Evolutionary conservation across 352 stramenopile genomes (phyloP).

Genomic region (Labyrinthula sp.): DNA sequence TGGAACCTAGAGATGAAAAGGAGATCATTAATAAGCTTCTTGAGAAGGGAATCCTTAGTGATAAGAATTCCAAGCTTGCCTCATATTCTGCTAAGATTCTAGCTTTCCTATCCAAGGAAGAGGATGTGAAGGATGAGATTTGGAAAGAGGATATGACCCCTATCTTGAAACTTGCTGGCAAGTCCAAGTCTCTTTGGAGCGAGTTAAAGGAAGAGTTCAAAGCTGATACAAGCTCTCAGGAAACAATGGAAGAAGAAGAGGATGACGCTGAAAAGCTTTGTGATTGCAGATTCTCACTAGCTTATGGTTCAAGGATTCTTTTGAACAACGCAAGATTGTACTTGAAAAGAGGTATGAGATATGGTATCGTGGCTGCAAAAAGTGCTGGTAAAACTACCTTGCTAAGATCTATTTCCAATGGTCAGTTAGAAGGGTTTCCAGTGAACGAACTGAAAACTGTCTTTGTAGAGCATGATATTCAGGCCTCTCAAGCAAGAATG

Average conservation of each 20-base stretch:
- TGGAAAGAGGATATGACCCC: slow-evolving; percentile 61
- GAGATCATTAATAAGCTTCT: slow-evolving; percentile 42
- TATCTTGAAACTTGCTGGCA: slow-evolving; percentile 37
- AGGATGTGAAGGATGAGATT: slow-evolving; percentile 47
- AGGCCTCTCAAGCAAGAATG: slow-evolving; percentile 56
- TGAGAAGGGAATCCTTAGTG: slow-evolving; percentile 18
- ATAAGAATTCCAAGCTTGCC: slow-evolving; percentile 14
- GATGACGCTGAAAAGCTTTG: slow-evolving; percentile 87
- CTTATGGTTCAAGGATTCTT: slow-evolving; percentile 59
- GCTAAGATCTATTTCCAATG: slow-evolving; percentile 72
- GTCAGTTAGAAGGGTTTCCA: slow-evolving; percentile 75
- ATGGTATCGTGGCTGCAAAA: slow-evolving; percentile 84
- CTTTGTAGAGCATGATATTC: slow-evolving; percentile 84
- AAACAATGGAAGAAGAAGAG: slow-evolving; percentile 77
- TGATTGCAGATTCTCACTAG: slow-evolving; percentile 96
- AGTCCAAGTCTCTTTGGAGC: slow-evolving; percentile 23
- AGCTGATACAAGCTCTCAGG: slow-evolving; percentile 11
- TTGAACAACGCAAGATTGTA: slow-evolving; percentile 50
- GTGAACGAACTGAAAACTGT: slow-evolving; percentile 65
- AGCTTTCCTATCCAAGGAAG: slow-evolving; percentile 37
- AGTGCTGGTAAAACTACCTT: slow-evolving; percentile 81
- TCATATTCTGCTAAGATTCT: slow-evolving; percentile 1
- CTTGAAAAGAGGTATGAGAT: slow-evolving; percentile 51
- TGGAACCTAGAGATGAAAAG: slow-evolving; percentile 51
- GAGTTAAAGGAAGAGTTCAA: slow-evolving; percentile 25